Percentiles rank a stretch among this genome's conserved stretches.
Conservation (phyloP, 129 eudicot species). For the Saussurea involucrata region DNA sequence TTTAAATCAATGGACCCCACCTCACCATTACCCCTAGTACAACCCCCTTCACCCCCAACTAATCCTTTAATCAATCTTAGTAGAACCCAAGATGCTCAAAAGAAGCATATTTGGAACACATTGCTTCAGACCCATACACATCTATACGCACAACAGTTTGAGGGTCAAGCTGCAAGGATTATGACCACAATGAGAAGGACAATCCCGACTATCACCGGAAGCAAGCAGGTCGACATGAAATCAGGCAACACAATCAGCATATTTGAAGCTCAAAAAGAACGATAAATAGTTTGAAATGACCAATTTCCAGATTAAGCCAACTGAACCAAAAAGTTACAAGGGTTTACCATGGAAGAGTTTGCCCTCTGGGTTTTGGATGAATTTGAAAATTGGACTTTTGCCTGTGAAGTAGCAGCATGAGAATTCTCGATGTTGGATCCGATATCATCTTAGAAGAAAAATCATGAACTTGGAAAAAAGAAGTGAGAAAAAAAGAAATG, state of each 20-base stretch:
- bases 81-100: conserved; percentile 14
- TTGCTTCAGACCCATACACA: conserved; percentile 4
- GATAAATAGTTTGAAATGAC: too few species aligned
- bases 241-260: not conserved
- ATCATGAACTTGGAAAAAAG: not conserved
- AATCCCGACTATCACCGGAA: conserved; percentile 55
- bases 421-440: conserved; percentile 84
- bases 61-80: conserved; percentile 21
- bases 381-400: conserved; percentile 70
- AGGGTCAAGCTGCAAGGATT: conserved; percentile 36
- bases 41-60: too few species aligned
- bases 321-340: not conserved
- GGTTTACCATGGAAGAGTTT: conserved; percentile 90
- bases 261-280: not conserved
- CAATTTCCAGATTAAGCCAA: not conserved
- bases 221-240: conserved; percentile 54
- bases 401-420: conserved; percentile 94
- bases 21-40: too few species aligned
- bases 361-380: conserved; percentile 90
- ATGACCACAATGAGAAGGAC: conserved; percentile 46
- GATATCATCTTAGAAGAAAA: conserved; percentile 71
- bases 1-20: too few species aligned
- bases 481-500: not conserved
- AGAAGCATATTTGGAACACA: not conserved
- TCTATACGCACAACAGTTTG: conserved; percentile 1